Base-by-base conservation (phyloP, 2,329 filamentous ascomycete genomes). In the Ophiosphaerella korrae region DNA sequence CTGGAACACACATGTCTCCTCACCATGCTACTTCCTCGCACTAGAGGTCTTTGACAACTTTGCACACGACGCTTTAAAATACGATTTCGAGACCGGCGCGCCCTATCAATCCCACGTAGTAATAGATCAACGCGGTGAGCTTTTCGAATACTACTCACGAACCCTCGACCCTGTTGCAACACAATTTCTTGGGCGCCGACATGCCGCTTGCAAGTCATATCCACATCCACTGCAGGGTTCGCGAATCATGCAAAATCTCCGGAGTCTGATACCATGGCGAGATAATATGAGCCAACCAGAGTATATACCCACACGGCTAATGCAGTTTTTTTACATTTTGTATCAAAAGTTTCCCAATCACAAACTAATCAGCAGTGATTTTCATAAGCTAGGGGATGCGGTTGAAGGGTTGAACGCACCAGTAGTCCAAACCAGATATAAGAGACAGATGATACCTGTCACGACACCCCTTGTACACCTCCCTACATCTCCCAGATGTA, bases 41-140 rank as follows among this genome's bases (percentile, higher is more conserved):
- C 88, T 99, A 75, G 94, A 99, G 76, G 94, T 99, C 60, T 96
- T 97, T 68, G 94, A 99, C 79, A 99, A 99, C 77, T 97, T 99
- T 72, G 87, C 91, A 32, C 95, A 99, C 78, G 94, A 99, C 77
- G 84, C 88, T 52, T 86, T 99, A 55, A 92, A 95, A 57, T 99
- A 97, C 77, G 88, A 97, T 75, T 81, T 88, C 9, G 75, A 81
- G 53, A 95, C 92, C 9, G 89, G 91, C 71, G 80, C 88, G 60
- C 89, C 93, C 0, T 82, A 96, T 47, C 95, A 99, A 77, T 92
- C 91, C 42, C 87, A 87, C 55, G 92, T 97, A 12, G 81, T 99
- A 34, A 88, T 99, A 67, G 91, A 96, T 71, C 81, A 79, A 7
- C 80, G 87, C 36, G 93, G 93, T 67, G 92, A 97, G 68, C 94